Base-by-base conservation (phyloP, 495 filamentous ascomycete species). In the Penicilliopsis zonata region DNA sequence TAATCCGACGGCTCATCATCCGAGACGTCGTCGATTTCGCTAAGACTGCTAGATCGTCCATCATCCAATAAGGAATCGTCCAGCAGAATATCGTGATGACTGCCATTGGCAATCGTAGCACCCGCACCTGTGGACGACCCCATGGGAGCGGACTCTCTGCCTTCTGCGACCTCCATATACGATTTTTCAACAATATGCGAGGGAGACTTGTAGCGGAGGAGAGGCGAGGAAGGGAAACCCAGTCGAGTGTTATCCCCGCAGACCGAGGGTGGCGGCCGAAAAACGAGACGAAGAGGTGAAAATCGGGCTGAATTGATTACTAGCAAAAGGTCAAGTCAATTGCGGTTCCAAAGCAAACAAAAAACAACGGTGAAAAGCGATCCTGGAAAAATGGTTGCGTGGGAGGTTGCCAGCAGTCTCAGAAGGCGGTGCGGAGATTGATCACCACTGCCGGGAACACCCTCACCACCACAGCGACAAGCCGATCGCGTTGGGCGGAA, bases 11-110 rank as follows among this genome's bases (percentile, higher is more conserved):
- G 55, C 23, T 67, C 63, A 37, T 77, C 69, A n/a, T 76, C 74
- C 4, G 66, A 68, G 14, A 74, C 65, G 41, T 94, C 86, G 48
- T 86, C 87, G 34, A 90, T 80, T 39, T 96, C 90, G 62, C 90
- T 98, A 42, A 98, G 67, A 52, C 86, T 92, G 52, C 75, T 82
- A 15, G 77, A 72, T 20, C 65, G 53, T 18, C 58, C 63, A 33
- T 68, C 60, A 31, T 59, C 64, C 18, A 57, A 50, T 15, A 64
- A 44, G 12, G 52, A 45, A 31, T 59, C 52, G 37, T 57, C 53
- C 10, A 61, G 42, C 14, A 57, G 49, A 28, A 54, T 42, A 46
- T 60, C 53, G 13, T 53, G 51, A 31, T 55, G 53, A 14, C 28
- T 30, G 38, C 57, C 54, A 53, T 61, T 62, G 47, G 54, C 30